Evolutionary conservation across 768 basidiomycete genomes (phyloP).

Genomic region (Kwoniella mangroviensis): DNA sequence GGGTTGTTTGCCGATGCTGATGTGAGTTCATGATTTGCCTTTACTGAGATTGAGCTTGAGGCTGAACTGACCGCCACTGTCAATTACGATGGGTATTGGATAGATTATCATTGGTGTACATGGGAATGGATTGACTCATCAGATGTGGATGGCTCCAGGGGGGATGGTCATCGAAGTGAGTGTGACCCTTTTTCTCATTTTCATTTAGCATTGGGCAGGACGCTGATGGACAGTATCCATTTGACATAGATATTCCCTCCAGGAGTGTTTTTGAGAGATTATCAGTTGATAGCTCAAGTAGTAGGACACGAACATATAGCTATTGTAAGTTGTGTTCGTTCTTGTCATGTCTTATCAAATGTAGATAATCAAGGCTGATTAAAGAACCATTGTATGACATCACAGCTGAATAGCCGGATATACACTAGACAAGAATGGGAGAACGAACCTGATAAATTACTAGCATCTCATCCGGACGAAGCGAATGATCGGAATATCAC

Average conservation of each 20-base stretch:
- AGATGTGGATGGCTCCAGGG: slow-evolving; percentile 34
- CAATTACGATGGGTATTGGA: background rate
- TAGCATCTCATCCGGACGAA: background rate
- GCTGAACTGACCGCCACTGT: background rate
- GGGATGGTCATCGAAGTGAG: slow-evolving; percentile 35
- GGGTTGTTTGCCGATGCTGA: slow-evolving; percentile 30
- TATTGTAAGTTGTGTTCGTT: slow-evolving; percentile 19
- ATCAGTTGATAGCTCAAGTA: slow-evolving; percentile 31
- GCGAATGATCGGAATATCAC: slow-evolving; percentile 8
- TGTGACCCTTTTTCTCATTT: background rate
- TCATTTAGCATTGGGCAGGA: too few species aligned
- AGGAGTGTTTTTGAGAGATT: slow-evolving; percentile 31
- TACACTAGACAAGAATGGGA: slow-evolving; percentile 9
- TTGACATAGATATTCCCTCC: background rate
- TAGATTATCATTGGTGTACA: slow-evolving; percentile 45
- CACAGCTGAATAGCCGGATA: slow-evolving; percentile 4
- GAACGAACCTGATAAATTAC: slow-evolving; percentile 8
- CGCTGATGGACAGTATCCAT: background rate
- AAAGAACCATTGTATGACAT: background rate
- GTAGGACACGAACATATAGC: slow-evolving; percentile 30
- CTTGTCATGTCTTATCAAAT: background rate
- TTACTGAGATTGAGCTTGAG: background rate
- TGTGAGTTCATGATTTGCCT: slow-evolving; percentile 13
- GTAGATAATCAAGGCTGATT: background rate
- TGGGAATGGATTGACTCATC: slow-evolving; percentile 42